A percentile compares a stretch with the other conserved stretches of the same genome.
Evolutionary conservation across 306 rosid species (phyloP).

Genomic region (Vigna unguiculata): DNA sequence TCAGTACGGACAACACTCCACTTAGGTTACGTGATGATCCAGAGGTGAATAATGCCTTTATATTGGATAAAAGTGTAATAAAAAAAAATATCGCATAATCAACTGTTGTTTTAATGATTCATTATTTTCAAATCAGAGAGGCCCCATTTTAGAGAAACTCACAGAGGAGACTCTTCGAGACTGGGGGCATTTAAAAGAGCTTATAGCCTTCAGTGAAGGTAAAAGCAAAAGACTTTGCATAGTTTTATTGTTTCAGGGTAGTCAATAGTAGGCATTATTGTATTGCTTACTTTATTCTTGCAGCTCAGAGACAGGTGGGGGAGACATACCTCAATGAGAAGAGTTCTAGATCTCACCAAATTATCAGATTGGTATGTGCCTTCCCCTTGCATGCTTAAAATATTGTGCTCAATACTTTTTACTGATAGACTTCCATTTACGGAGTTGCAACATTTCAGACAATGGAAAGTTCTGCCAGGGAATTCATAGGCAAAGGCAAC

Average conservation of each 20-base stretch:
- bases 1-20: slow-evolving; percentile 77
- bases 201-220: slow-evolving; percentile 94
- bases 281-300: slow-evolving; percentile 45
- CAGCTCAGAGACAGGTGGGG: slow-evolving; percentile 99
- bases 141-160: slow-evolving; percentile 89
- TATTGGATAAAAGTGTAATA: slow-evolving; percentile 29
- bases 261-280: slow-evolving; percentile 1
- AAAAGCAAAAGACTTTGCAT: slow-evolving; percentile 56
- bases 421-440: slow-evolving; percentile 24
- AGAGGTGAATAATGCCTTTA: slow-evolving; percentile 66
- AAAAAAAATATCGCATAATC: slow-evolving; percentile 29
- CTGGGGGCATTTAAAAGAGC: slow-evolving; percentile 90
- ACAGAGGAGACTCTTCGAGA: slow-evolving; percentile 85
- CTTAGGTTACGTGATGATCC: slow-evolving; percentile 98
- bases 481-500: slow-evolving; percentile 93
- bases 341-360: slow-evolving; percentile 99
- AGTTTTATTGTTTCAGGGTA: slow-evolving; percentile 42
- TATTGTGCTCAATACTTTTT: slow-evolving; percentile 33
- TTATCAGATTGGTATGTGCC: slow-evolving; percentile 79
- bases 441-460: slow-evolving; percentile 65
- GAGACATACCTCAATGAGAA: slow-evolving; percentile 91
- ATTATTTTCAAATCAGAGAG: slow-evolving; percentile 65
- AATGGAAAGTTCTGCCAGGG: slow-evolving; percentile 96
- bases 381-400: slow-evolving; percentile 20
- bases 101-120: slow-evolving; percentile 42